These are phyloP conservation scores for thale cress (Arabidopsis thaliana) DNA, from an alignment of 345 rosid genomes.

Conservation along the genomic window TAIR10.1 NC_003076.8:22494501-22495000, in stretches of 20 bases:
- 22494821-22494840: constrained; percentile 97
- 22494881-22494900: constrained; percentile 75
- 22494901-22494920: constrained; percentile 97
- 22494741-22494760: constrained; percentile 73
- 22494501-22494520: constrained; percentile 46
- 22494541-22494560: constrained; percentile 52
- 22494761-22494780: constrained; percentile 70
- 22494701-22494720: constrained; percentile 88
- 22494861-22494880: constrained; percentile 83
- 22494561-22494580: constrained; percentile 45
- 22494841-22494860: constrained; percentile 88
- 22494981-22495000: constrained; percentile 87
- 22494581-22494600: constrained; percentile 68
- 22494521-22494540: constrained; percentile 47
- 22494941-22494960: constrained; percentile 90
- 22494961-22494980: constrained; percentile 83
- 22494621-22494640: constrained; percentile 98
- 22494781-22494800: constrained; percentile 90
- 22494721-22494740: constrained; percentile 99
- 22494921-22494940: constrained; percentile 92
- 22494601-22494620: constrained; percentile 90
- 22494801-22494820: constrained; percentile 99
- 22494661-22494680: constrained; percentile 96
- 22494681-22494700: constrained; percentile 76
- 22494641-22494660: constrained; percentile 99